Evolutionary conservation across 1,284 basidiomycete genomes (phyloP).

Genomic region (Trichosporon ovoides): DNA sequence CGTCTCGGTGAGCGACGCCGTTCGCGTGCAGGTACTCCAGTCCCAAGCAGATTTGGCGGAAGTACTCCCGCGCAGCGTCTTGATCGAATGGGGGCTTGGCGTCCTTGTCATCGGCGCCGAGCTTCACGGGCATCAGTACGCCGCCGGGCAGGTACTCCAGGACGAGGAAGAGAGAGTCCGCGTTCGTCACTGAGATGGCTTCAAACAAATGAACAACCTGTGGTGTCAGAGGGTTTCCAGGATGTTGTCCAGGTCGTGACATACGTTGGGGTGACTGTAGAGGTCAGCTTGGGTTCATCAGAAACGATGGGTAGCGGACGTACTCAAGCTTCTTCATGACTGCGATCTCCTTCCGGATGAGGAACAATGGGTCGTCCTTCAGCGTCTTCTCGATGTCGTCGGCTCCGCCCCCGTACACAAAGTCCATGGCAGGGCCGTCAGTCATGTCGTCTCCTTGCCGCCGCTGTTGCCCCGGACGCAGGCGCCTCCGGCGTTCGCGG

Average conservation of each 20-base stretch:
- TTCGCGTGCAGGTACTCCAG: slow-evolving; percentile 55
- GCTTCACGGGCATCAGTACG: slow-evolving; percentile 51
- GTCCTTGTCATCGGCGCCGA: slow-evolving; percentile 41
- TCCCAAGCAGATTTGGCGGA: slow-evolving; percentile 54
- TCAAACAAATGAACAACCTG: slow-evolving; percentile 55
- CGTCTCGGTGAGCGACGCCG: slow-evolving; percentile 53
- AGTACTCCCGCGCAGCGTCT: slow-evolving; percentile 48
- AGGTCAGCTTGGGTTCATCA: not conserved
- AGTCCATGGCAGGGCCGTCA: slow-evolving; percentile 6
- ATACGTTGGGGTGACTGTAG: slow-evolving; percentile 46
- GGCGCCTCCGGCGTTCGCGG: slow-evolving; percentile 13
- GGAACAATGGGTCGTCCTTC: slow-evolving; percentile 41
- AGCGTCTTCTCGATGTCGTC: slow-evolving; percentile 6
- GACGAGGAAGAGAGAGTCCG: slow-evolving; percentile 55
- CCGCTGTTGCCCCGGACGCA: not conserved
- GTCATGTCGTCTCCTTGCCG: not conserved
- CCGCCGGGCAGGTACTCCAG: slow-evolving; percentile 54
- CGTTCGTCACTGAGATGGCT: slow-evolving; percentile 54
- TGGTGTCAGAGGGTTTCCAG: slow-evolving; percentile 13
- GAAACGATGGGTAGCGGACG: slow-evolving; percentile 15
- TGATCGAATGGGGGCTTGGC: slow-evolving; percentile 36
- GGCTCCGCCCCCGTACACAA: not conserved
- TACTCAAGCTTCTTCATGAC: slow-evolving; percentile 52
- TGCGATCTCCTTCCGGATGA: slow-evolving; percentile 49
- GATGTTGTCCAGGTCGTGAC: slow-evolving; percentile 7